phyloP scores from a whole-genome alignment of 1,284 basidiomycete species.

The Heterobasidion annosum region DNA sequence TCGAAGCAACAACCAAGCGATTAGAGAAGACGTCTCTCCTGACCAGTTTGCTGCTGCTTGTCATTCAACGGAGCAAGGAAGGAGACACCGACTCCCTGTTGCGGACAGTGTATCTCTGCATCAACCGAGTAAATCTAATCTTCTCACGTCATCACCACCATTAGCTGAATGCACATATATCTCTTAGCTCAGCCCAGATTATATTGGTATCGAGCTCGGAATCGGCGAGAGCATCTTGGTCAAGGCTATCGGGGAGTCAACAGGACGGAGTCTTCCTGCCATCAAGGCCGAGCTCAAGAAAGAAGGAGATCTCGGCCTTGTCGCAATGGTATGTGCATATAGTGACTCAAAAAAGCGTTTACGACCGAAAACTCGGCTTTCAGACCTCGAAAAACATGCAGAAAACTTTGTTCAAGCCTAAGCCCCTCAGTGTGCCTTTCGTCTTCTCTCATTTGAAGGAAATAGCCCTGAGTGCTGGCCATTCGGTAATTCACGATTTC shows the following conservation, averaged over 20 bases:
- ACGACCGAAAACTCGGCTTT: neutral
- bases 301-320: slow-evolving; percentile 91
- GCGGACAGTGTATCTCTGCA: slow-evolving; percentile 92
- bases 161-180: neutral
- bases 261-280: slow-evolving; percentile 74
- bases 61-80: slow-evolving; percentile 76
- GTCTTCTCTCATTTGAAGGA: slow-evolving; percentile 85
- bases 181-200: slow-evolving; percentile 84
- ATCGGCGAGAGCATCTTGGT: slow-evolving; percentile 93
- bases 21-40: slow-evolving; percentile 88
- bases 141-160: neutral
- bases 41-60: slow-evolving; percentile 82
- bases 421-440: slow-evolving; percentile 79
- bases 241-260: slow-evolving; percentile 94
- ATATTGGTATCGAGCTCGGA: slow-evolving; percentile 91
- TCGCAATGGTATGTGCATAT: slow-evolving; percentile 69
- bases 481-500: slow-evolving; percentile 46
- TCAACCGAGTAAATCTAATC: slow-evolving; percentile 71
- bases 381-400: slow-evolving; percentile 92
- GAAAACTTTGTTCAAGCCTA: slow-evolving; percentile 92
- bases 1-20: slow-evolving; percentile 94
- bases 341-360: neutral
- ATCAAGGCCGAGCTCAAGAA: slow-evolving; percentile 92
- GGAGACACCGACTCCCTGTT: slow-evolving; percentile 69
- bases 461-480: slow-evolving; percentile 79